phyloP scores from a whole-genome alignment of 305 asterid species.

The Fraxinus paxiana region DNA sequence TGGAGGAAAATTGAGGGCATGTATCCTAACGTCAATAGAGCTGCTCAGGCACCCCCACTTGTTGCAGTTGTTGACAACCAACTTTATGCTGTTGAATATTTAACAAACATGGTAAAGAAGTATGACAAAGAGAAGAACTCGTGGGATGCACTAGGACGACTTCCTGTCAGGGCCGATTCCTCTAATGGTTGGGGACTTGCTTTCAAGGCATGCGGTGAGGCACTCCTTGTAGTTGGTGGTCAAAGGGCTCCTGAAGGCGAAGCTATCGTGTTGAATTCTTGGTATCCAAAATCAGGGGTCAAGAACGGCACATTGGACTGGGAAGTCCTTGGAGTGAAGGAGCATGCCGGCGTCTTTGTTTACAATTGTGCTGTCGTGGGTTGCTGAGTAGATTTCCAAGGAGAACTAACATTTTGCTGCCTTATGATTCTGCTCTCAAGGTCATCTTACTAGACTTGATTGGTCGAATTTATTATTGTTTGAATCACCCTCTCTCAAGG shows the following conservation, averaged over 20 bases:
- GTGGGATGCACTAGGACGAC: conserved; percentile 71
- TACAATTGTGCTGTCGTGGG: conserved; percentile 89
- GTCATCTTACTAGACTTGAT: conserved; percentile 18
- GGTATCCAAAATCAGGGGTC: conserved; percentile 57
- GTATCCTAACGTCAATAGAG: conserved; percentile 69
- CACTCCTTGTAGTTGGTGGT: conserved; percentile 75
- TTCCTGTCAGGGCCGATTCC: conserved; percentile 75
- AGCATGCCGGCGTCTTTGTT: conserved; percentile 78
- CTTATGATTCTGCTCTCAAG: conserved; percentile 17
- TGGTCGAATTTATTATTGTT: conserved; percentile 35
- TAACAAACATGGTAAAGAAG: conserved; percentile 71
- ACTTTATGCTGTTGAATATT: conserved; percentile 67
- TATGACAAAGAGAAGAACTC: conserved; percentile 50
- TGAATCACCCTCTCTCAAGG: conserved; percentile 22
- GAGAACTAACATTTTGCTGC: conserved; percentile 5
- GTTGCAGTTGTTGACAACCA: conserved; percentile 74
- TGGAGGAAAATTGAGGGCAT: conserved; percentile 76
- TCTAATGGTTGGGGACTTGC: conserved; percentile 96
- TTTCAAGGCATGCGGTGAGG: conserved; percentile 62
- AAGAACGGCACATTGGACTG: conserved; percentile 57
- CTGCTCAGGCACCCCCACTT: conserved; percentile 88
- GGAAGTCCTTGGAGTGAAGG: conserved; percentile 67
- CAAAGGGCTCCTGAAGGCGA: conserved; percentile 85
- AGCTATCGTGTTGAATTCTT: conserved; percentile 62
- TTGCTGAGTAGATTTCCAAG: conserved; percentile 36